Conservation (phyloP, 495 filamentous ascomycete species). For the Podospora tetraspora region DNA sequence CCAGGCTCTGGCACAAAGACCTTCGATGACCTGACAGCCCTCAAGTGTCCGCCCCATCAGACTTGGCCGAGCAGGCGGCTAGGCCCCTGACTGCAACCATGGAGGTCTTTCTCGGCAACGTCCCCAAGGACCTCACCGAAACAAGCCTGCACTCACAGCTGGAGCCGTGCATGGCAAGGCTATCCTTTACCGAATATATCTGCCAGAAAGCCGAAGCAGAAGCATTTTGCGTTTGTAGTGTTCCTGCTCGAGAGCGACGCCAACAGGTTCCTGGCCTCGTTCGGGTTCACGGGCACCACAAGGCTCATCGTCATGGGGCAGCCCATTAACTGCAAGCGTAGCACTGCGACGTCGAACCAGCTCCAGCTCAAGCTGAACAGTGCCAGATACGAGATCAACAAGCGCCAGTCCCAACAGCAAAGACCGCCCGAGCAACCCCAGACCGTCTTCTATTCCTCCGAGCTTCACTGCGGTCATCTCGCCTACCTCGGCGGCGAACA, state of each 20-base stretch:
- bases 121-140: conserved; percentile 35
- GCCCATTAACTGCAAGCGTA: conserved; percentile 38
- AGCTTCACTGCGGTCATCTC: conserved; percentile 48
- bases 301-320: conserved; percentile 37
- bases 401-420: conserved; percentile 10
- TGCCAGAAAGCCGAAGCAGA: conserved; percentile 34
- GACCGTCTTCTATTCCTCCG: conserved; percentile 21
- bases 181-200: conserved; percentile 34
- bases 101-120: conserved; percentile 38
- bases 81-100: conserved; percentile 15
- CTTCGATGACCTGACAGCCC: neutral
- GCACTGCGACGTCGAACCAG: conserved; percentile 34
- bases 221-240: conserved; percentile 27
- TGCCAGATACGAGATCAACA: conserved; percentile 36
- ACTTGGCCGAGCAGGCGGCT: neutral
- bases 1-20: too few relatives aligned
- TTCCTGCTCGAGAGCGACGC: conserved; percentile 37
- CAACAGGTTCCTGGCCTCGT: conserved; percentile 30
- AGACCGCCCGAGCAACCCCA: conserved; percentile 2
- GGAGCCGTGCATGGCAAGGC: conserved; percentile 23
- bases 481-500: conserved; percentile 30
- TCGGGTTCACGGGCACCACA: conserved; percentile 16
- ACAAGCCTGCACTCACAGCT: conserved; percentile 31
- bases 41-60: neutral
- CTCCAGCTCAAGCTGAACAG: conserved; percentile 37